Base-by-base conservation (phyloP, 2,329 filamentous ascomycete species). In the Nemania diffusa region DNA sequence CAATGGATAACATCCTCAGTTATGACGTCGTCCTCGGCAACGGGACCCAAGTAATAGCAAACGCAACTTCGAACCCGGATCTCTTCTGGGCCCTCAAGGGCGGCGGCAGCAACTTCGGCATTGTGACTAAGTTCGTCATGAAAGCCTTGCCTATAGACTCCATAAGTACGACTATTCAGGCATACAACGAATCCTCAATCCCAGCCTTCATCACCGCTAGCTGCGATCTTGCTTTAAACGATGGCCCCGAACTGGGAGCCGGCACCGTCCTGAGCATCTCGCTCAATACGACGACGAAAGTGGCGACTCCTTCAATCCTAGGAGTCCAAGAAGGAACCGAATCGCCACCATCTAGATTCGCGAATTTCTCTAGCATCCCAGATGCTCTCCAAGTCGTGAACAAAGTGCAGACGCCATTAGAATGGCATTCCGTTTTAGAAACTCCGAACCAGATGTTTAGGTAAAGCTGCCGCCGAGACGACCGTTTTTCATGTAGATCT, bases 401-500 rank as follows among this genome's bases (percentile, higher is more conserved):
- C 61, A 76, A 75, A 53, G 74, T 81, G 15, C 74, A 73, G 1
- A 72, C 70, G 0, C 73, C 74, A 1, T 67, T 71, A 8, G 61
- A 73, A 9, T 80, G 73, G 73, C 75, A 78, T 17, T 46, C 67
- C 1, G 40, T 51, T 5, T 63, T 77, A 9, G 76, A 77, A 4
- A 72, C 74, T 0, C 79, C 78, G 0, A 77, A 78, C 55, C 78
- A 80, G 51, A 76, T 79, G 76, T 78, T 80, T 67, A 73, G 79
- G 76, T 79, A 71, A 48, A 69, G 4, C 40, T 44, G 29, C 29
- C 3, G 2, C 40, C n/a, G 7, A 6, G 2, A 2, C 40, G 5
- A 44, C n/a, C 17, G 6, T 44, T 44, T 44, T 6, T 17, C 15
- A 20, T 17, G 17, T 44, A 20, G 40, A 44, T 44, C 17, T n/a